Percentiles rank a stretch among this genome's conserved stretches.
Evolutionary conservation across 805 yeast species (phyloP).

Genomic region (Candida silvatica): DNA sequence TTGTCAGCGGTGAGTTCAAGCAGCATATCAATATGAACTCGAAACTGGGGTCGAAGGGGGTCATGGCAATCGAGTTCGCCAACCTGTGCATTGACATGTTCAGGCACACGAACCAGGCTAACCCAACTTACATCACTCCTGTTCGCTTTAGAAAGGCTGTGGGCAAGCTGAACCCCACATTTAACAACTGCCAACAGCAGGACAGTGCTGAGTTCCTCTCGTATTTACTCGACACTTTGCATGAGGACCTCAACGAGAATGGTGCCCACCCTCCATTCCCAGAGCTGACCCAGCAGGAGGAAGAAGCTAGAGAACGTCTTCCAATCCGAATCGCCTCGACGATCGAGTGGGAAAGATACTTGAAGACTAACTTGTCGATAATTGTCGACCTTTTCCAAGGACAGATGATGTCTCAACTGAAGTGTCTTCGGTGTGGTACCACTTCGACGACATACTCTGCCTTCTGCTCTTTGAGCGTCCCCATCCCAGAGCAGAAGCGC

Average conservation of each 20-base stretch:
- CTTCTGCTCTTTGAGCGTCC: constrained; percentile 70
- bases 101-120: constrained; percentile 22
- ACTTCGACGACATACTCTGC: constrained; percentile 86
- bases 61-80: constrained; percentile 62
- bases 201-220: constrained; percentile 80
- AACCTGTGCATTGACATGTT: constrained; percentile 48
- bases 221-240: constrained; percentile 65
- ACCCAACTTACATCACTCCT: constrained; percentile 9
- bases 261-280: constrained; percentile 46
- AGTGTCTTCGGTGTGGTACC: constrained; percentile 60
- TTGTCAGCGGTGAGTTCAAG: constrained; percentile 51
- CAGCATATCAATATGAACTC: constrained; percentile 66
- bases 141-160: constrained; percentile 48
- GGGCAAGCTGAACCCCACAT: constrained; percentile 59
- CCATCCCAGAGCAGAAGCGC: constrained; percentile 46
- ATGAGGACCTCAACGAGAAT: constrained; percentile 71
- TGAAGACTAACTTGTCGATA: constrained; percentile 69
- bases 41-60: constrained; percentile 74
- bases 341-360: constrained; percentile 86
- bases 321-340: constrained; percentile 78
- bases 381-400: constrained; percentile 84
- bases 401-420: constrained; percentile 72
- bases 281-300: constrained; percentile 66
- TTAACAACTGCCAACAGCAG: constrained; percentile 66
- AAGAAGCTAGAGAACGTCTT: constrained; percentile 57